Evolutionary conservation across 2,329 filamentous ascomycete genomes (phyloP).

Genomic region (Aureobasidium uvarum): DNA sequence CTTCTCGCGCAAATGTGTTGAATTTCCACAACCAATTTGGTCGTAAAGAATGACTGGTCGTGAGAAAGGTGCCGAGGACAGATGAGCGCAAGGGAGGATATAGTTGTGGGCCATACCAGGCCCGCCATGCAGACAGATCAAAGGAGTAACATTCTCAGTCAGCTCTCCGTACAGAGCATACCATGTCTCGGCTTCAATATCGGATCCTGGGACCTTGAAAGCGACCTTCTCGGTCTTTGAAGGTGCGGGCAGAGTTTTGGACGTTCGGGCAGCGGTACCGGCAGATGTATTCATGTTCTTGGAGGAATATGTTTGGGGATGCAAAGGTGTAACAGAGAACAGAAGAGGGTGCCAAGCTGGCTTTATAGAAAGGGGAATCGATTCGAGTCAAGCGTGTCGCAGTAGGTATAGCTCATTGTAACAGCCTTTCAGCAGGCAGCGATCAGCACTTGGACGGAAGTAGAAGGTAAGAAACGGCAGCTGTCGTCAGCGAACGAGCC

Average conservation of each 20-base stretch:
- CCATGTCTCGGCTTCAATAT: constrained; percentile 42
- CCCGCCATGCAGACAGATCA: constrained; percentile 48
- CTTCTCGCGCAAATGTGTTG: constrained; percentile 51
- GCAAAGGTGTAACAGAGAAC: not conserved
- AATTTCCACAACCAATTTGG: constrained; percentile 53
- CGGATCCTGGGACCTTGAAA: constrained; percentile 39
- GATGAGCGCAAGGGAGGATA: constrained; percentile 40
- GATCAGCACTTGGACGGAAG: constrained; percentile 26
- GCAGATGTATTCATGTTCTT: constrained; percentile 20
- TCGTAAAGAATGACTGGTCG: constrained; percentile 56
- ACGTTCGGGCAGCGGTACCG: constrained; percentile 30
- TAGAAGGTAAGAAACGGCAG: constrained; percentile 21
- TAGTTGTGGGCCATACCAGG: constrained; percentile 47
- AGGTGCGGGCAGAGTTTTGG: constrained; percentile 32
- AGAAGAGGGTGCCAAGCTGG: constrained; percentile 3
- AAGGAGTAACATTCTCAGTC: constrained; percentile 32
- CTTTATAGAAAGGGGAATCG: not conserved
- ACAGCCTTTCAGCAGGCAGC: not conserved
- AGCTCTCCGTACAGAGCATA: constrained; percentile 44
- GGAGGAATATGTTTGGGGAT: not conserved
- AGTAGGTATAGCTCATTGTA: not conserved
- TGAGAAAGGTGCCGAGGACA: constrained; percentile 39
- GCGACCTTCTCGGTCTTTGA: constrained; percentile 34
- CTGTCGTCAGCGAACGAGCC: constrained; percentile 18
- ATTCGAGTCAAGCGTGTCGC: not conserved